Base-by-base conservation (phyloP, 192 early-diverging fungal species). In the Mortierella alpina region DNA sequence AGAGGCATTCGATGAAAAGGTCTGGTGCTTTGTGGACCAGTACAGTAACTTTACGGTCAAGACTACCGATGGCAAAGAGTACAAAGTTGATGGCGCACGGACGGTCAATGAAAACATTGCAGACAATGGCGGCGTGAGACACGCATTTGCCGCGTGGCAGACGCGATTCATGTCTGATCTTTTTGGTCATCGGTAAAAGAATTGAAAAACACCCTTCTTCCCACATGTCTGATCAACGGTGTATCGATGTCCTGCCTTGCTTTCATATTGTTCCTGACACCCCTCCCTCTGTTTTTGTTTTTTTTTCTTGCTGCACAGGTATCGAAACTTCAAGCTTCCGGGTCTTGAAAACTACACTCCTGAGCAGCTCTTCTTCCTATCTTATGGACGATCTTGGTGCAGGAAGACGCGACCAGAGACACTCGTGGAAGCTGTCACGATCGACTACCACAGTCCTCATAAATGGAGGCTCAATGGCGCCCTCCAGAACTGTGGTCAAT, bases 351-450 rank as follows among this genome's bases (percentile, higher is more conserved):
- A 83, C 18, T 75, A 88, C n/a, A 83, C 88, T 9, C 66, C 65
- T 6, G 82, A 88, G 9, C 89, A 93, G 70, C 44, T 92, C 10
- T 93, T 93, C 59, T 93, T 84, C 72, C 57, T 93, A 31, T 75
- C 85, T 13, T 93, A 86, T 83, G 92, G 77, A 0, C 88, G 91
- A 51, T 68, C 86, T 7, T 93, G 92, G 92, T 93, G 92, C 59
- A 60, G 59, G 31, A 75, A 72, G 11, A 40, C 58, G 9, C 78
- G 69, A 45, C 83, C 68, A 13, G 82, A 55, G 45, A 68, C 42
- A 13, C 72, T 82, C 11, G 57, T 83, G n/a, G 69, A 84, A 62
- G 14, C 83, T 78, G 54, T 92, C 8, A 55, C 79, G 12, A 90
- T 84, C 15, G 89, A 94, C 69, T 82, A 81, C 7, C 93, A 94